phyloP scores from a whole-genome alignment of 2,329 filamentous ascomycete species.

The Microdochium paspali region DNA sequence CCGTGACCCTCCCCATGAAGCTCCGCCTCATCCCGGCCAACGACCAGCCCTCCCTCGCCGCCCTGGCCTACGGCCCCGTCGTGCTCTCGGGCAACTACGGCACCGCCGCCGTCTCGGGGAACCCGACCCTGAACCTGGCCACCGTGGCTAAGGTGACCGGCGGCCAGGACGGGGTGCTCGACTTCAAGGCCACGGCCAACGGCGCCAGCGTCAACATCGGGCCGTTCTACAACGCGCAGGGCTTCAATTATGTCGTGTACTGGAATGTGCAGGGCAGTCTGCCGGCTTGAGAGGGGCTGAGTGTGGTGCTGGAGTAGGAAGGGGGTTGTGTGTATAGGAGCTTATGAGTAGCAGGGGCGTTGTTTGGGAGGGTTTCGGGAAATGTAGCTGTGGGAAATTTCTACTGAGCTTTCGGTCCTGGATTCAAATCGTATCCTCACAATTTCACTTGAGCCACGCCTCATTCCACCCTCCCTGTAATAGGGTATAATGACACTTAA shows the following conservation, averaged over 20 bases:
- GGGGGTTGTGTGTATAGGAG: no score
- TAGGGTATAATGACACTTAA: no score
- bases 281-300: not conserved
- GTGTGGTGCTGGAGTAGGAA: no score
- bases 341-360: no score
- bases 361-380: no score
- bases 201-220: slow-evolving; percentile 20
- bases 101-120: slow-evolving; percentile 8
- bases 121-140: slow-evolving; percentile 19
- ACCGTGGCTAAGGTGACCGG: slow-evolving; percentile 14
- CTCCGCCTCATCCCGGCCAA: slow-evolving; percentile 34
- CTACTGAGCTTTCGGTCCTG: no score
- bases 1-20: slow-evolving; percentile 33
- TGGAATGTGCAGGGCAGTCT: slow-evolving; percentile 14
- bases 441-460: no score
- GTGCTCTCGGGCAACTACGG: slow-evolving; percentile 37
- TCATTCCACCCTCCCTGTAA: no score
- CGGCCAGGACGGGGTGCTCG: slow-evolving; percentile 17
- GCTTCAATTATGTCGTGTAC: slow-evolving; percentile 31
- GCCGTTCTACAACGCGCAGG: slow-evolving; percentile 30
- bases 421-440: no score
- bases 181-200: slow-evolving; percentile 14
- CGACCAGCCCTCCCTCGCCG: slow-evolving; percentile 31
- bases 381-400: no score
- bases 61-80: slow-evolving; percentile 35